Conservation (phyloP, 495 filamentous ascomycete genomes). For the Penicillium macrosclerotiorum region DNA sequence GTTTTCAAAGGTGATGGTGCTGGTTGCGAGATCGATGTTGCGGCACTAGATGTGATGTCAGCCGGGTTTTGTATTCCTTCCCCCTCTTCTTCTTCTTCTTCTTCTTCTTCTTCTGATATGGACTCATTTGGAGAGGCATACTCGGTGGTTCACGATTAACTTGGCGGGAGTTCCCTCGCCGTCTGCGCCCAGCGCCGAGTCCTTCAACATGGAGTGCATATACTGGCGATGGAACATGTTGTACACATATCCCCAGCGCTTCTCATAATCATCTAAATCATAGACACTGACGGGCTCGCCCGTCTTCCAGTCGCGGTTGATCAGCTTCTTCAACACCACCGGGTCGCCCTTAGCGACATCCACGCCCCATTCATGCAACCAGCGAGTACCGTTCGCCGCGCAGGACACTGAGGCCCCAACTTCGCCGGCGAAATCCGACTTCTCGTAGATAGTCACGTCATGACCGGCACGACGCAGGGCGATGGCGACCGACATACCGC, state of each 20-base stretch:
- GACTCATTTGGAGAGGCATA: slow-evolving; percentile 8
- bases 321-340: slow-evolving; percentile 45
- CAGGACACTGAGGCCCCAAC: slow-evolving; percentile 45
- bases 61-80: not conserved
- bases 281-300: slow-evolving; percentile 46
- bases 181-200: slow-evolving; percentile 40
- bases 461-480: slow-evolving; percentile 64
- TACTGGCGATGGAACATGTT: slow-evolving; percentile 57
- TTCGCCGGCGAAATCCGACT: slow-evolving; percentile 41
- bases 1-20: slow-evolving; percentile 39
- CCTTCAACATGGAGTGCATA: slow-evolving; percentile 55
- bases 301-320: slow-evolving; percentile 50
- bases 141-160: slow-evolving; percentile 44
- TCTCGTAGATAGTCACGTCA: slow-evolving; percentile 50
- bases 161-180: slow-evolving; percentile 43
- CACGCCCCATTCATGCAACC: slow-evolving; percentile 46
- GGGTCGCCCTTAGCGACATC: slow-evolving; percentile 45
- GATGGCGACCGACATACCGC: slow-evolving; percentile 65
- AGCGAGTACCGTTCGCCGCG: slow-evolving; percentile 44
- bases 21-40: slow-evolving; percentile 35
- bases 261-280: slow-evolving; percentile 42
- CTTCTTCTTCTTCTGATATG: not conserved
- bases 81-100: not conserved
- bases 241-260: slow-evolving; percentile 47
- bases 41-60: slow-evolving; percentile 28